Percentiles rank a stretch among this genome's conserved stretches.
Conservation (phyloP, 768 basidiomycete genomes). For the Mrakia hoshinonis region DNA sequence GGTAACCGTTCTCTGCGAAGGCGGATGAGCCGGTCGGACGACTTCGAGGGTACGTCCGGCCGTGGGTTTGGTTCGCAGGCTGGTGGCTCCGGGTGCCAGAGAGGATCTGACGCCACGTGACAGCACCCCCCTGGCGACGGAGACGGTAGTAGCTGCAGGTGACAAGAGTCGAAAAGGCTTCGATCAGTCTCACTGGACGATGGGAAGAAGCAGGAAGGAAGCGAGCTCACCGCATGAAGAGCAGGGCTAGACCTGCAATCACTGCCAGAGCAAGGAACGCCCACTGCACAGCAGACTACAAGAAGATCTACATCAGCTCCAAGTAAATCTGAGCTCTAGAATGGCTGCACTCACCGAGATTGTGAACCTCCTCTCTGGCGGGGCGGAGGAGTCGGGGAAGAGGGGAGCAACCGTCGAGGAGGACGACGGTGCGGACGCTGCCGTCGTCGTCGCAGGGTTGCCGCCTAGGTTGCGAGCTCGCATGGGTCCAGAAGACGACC, state of each 20-base stretch:
- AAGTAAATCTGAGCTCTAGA: neutral
- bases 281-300: neutral
- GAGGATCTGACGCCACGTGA: neutral
- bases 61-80: neutral
- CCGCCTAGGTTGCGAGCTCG: no score
- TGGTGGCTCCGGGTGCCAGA: neutral
- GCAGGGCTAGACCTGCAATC: neutral
- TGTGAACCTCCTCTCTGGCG: neutral
- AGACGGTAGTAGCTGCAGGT: neutral
- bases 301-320: neutral
- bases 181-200: neutral
- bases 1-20: neutral
- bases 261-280: neutral
- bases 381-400: no score
- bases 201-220: neutral
- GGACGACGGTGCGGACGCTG: no score
- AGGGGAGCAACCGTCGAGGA: no score
- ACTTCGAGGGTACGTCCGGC: neutral
- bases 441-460: no score
- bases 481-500: no score
- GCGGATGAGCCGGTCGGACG: neutral
- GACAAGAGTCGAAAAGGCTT: neutral
- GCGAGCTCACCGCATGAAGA: conserved; percentile 12
- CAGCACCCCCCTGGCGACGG: neutral
- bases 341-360: neutral